These are phyloP conservation scores for Colletotrichum tamarilloi DNA, from an alignment of 2,329 filamentous ascomycete genomes.

Conservation along the genomic window DNA sequence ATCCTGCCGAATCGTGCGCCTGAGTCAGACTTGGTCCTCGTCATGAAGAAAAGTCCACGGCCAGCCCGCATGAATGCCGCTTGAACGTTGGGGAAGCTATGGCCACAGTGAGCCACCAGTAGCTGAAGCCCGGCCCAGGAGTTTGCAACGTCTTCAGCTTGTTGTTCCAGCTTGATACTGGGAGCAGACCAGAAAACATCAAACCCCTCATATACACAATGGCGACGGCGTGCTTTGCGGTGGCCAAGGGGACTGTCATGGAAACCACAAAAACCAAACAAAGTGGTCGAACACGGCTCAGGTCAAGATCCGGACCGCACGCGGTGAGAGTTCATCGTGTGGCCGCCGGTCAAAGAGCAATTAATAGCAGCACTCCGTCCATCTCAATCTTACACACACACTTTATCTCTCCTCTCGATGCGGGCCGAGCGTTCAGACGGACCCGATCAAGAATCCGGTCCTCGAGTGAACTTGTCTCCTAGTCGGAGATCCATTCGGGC, in stretches of 20 bases:
- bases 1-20: slow-evolving; percentile 20
- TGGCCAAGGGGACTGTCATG: background rate
- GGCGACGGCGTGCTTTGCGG: background rate
- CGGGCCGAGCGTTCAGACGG: slow-evolving; percentile 23
- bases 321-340: slow-evolving; percentile 20
- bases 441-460: slow-evolving; percentile 3
- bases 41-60: background rate
- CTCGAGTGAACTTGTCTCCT: background rate
- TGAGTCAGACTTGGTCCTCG: background rate
- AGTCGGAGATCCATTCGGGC: slow-evolving; percentile 15
- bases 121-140: background rate
- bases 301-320: slow-evolving; percentile 13
- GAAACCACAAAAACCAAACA: slow-evolving; percentile 22
- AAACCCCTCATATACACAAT: background rate
- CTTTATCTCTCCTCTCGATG: background rate
- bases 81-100: slow-evolving; percentile 9
- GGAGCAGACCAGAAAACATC: background rate
- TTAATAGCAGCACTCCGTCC: slow-evolving; percentile 21
- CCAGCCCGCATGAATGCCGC: background rate
- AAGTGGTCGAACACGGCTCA: slow-evolving; percentile 6
- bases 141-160: background rate
- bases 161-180: background rate
- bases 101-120: slow-evolving; percentile 5
- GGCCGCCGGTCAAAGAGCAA: slow-evolving; percentile 21
- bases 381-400: slow-evolving; percentile 12